Evolutionary conservation across 75 land plant genomes (phyloP), one percentile per base, ranked within the genome.

Genomic region (Isoetes taiwanensis): DNA sequence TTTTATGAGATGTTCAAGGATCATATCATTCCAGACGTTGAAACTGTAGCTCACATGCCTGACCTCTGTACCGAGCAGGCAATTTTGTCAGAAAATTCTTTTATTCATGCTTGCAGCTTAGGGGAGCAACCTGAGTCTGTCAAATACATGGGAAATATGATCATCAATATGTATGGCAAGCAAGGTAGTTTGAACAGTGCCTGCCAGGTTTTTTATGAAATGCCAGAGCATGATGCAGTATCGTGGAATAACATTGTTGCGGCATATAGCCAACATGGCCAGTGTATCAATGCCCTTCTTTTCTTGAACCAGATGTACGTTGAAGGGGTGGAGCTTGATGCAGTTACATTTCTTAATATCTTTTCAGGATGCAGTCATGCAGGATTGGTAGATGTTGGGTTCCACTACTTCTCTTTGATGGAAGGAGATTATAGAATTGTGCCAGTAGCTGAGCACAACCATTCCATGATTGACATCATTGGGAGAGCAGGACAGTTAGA

Each of bases 301-400:
- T 20, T 32, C 4, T 58, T 63, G 54, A 11, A 24, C 3, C 65
- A 16, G 26, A 57, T 63, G 65, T 30, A 33, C 12, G 11, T 5
- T n/a, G 34, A 59, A 27, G 41, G 41, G 2, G 26, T 63, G 16
- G 35, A 25, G 34, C 65, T 40, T 3, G 70, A 78, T 46, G 48
- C 31, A 1, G 52, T 78, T 30, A 78, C 72, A 32, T 74, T 73
- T 42, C 52, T 74, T 2, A n/a, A n/a, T n/a, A n/a, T n/a, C n/a
- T n/a, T n/a, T n/a, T n/a, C n/a, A n/a, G n/a, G n/a, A n/a, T n/a
- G n/a, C n/a, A n/a, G n/a, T n/a, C n/a, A n/a, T n/a, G n/a, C n/a
- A n/a, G n/a, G n/a, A n/a, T n/a, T n/a, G n/a, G n/a, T n/a, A n/a
- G n/a, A n/a, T n/a, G n/a, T n/a, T n/a, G n/a, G n/a, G n/a, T n/a